Evolutionary conservation across 148 eudicot genomes (phyloP).

Genomic region (Chenopodium suecicum): DNA sequence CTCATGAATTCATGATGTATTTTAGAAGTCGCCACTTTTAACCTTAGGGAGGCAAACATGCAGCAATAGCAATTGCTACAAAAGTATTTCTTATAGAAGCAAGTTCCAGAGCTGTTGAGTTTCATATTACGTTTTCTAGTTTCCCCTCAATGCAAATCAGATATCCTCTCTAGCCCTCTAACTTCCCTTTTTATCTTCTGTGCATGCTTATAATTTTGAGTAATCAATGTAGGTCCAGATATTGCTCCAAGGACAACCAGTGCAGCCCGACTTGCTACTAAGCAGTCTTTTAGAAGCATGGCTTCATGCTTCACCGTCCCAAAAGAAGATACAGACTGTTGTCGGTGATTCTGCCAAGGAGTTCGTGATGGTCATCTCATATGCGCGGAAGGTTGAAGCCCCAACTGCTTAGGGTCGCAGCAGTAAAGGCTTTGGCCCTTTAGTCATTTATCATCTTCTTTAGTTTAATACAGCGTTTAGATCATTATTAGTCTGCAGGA

Average conservation of each 20-base stretch:
- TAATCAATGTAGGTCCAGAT: constrained; percentile 55
- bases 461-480: constrained; percentile 6
- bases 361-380: constrained; percentile 67
- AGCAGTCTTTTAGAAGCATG: constrained; percentile 61
- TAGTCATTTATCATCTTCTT: constrained; percentile 18
- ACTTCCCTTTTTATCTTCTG: neutral
- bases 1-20: neutral
- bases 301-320: constrained; percentile 42
- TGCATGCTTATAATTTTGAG: neutral
- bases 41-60: neutral
- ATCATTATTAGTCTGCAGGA: constrained; percentile 8
- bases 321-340: constrained; percentile 40
- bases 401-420: constrained; percentile 16
- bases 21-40: neutral
- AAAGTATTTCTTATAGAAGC: neutral
- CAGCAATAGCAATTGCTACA: neutral
- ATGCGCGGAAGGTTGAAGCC: constrained; percentile 37
- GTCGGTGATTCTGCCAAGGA: constrained; percentile 77
- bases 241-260: constrained; percentile 65
- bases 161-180: neutral
- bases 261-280: constrained; percentile 57
- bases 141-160: neutral
- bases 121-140: neutral
- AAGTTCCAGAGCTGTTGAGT: neutral
- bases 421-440: neutral